Evolutionary conservation across 179 eudicot species (phyloP).

Genomic region (Sideroxylon spinosum): DNA sequence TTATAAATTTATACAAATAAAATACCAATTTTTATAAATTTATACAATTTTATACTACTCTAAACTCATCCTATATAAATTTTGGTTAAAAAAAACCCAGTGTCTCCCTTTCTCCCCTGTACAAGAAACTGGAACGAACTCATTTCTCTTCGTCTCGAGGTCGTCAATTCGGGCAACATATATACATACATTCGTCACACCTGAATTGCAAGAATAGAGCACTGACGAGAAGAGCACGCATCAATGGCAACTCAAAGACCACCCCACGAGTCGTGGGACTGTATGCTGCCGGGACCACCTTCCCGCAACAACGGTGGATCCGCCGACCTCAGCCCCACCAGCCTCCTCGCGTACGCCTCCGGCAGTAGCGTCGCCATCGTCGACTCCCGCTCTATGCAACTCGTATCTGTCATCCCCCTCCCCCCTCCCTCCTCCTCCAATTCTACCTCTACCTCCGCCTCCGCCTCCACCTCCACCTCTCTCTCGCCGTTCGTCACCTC

Average conservation of each 20-base stretch:
- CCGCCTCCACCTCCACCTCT: slow-evolving; percentile 21
- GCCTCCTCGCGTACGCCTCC: slow-evolving; percentile 82
- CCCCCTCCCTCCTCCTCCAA: slow-evolving; percentile 49
- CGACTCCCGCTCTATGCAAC: slow-evolving; percentile 79
- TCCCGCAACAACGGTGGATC: slow-evolving; percentile 82
- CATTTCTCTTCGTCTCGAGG: no score
- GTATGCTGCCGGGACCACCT: slow-evolving; percentile 87
- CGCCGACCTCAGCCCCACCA: slow-evolving; percentile 63
- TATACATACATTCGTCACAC: no score
- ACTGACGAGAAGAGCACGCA: neutral
- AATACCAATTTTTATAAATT: no score
- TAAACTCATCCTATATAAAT: no score
- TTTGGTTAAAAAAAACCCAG: no score
- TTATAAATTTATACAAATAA: no score
- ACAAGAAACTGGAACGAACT: no score
- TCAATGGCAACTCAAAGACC: slow-evolving; percentile 17
- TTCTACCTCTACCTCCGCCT: neutral
- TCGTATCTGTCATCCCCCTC: slow-evolving; percentile 63
- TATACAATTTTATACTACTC: no score
- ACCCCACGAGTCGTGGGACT: slow-evolving; percentile 45
- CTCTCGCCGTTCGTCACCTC: slow-evolving; percentile 83
- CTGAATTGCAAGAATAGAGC: no score
- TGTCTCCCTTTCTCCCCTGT: no score
- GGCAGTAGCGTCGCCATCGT: slow-evolving; percentile 72
- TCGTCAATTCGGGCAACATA: no score